These are phyloP conservation scores for Alternaria alternata DNA, from an alignment of 2,329 filamentous ascomycete species.

Conservation along the genomic window DNA sequence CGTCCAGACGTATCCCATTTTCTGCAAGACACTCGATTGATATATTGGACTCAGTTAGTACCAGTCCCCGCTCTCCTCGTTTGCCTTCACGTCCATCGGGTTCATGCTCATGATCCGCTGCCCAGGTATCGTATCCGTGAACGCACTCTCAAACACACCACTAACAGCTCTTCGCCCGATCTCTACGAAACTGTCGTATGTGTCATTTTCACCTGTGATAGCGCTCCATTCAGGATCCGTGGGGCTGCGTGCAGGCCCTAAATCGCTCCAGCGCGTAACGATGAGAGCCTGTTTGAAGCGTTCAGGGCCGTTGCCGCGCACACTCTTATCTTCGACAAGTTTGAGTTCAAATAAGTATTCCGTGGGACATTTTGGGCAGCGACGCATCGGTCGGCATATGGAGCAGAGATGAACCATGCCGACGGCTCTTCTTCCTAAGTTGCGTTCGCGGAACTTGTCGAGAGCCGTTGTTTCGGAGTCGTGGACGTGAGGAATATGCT, in stretches of 20 bases:
- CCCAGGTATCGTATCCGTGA: slow-evolving; percentile 64
- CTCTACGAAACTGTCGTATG: slow-evolving; percentile 63
- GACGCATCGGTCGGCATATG: slow-evolving; percentile 65
- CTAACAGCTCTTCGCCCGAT: slow-evolving; percentile 65
- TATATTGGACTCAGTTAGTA: slow-evolving; percentile 53
- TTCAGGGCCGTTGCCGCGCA: slow-evolving; percentile 48
- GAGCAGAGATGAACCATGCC: slow-evolving; percentile 63
- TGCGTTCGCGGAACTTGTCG: slow-evolving; percentile 48
- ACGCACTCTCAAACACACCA: slow-evolving; percentile 66
- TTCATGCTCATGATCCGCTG: slow-evolving; percentile 67
- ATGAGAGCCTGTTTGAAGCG: slow-evolving; percentile 68
- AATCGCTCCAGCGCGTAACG: slow-evolving; percentile 68
- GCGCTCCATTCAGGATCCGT: slow-evolving; percentile 63
- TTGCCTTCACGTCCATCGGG: slow-evolving; percentile 61
- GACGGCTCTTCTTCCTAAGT: slow-evolving; percentile 42
- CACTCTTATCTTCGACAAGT: slow-evolving; percentile 62
- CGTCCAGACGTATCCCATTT: background rate
- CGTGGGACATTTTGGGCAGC: slow-evolving; percentile 68
- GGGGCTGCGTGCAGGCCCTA: slow-evolving; percentile 60
- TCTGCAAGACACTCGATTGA: background rate
- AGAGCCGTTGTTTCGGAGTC: slow-evolving; percentile 50
- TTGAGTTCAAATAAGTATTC: slow-evolving; percentile 70
- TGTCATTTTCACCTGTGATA: slow-evolving; percentile 52
- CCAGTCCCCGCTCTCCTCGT: slow-evolving; percentile 66
- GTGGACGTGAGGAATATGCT: slow-evolving; percentile 61